phyloP scores from a whole-genome alignment of 805 yeast species.

The Sungouiella blattae region DNA sequence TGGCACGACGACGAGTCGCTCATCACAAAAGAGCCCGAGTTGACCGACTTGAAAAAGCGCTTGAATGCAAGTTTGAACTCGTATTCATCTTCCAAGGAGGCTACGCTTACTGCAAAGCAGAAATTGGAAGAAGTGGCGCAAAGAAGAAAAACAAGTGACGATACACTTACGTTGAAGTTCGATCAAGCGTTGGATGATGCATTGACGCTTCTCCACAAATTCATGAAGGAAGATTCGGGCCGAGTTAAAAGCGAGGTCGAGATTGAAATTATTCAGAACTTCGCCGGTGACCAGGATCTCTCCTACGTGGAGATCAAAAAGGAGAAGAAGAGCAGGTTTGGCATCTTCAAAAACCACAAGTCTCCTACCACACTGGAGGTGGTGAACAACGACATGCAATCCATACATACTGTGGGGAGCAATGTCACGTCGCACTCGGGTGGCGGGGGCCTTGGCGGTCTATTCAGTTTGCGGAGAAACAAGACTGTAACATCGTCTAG shows the following conservation, averaged over 20 bases:
- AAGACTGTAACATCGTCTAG: conserved; percentile 24
- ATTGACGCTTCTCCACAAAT: conserved; percentile 52
- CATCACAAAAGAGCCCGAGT: conserved; percentile 54
- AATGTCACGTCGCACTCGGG: conserved; percentile 26
- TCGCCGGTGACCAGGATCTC: conserved; percentile 73
- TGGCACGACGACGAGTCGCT: conserved; percentile 96
- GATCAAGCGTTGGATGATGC: conserved; percentile 54
- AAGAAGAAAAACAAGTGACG: conserved; percentile 31
- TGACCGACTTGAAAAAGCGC: conserved; percentile 51
- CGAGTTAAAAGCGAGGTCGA: conserved; percentile 81
- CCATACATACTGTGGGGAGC: conserved; percentile 33
- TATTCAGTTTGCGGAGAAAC: conserved; percentile 36
- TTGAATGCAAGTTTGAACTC: conserved; percentile 40
- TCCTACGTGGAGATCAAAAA: conserved; percentile 50
- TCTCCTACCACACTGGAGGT: background rate
- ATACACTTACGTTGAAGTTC: conserved; percentile 44
- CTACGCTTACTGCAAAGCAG: conserved; percentile 49
- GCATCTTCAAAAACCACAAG: conserved; percentile 43
- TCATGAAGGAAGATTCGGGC: conserved; percentile 67
- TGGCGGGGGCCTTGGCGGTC: conserved; percentile 19
- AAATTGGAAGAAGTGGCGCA: conserved; percentile 42
- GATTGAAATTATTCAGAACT: conserved; percentile 83
- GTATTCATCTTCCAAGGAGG: conserved; percentile 38
- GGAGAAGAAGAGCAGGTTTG: conserved; percentile 54
- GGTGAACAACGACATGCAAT: conserved; percentile 22